phyloP scores from a whole-genome alignment of 176 grass and related monocot species.

The Saccharum spontaneum region DNA sequence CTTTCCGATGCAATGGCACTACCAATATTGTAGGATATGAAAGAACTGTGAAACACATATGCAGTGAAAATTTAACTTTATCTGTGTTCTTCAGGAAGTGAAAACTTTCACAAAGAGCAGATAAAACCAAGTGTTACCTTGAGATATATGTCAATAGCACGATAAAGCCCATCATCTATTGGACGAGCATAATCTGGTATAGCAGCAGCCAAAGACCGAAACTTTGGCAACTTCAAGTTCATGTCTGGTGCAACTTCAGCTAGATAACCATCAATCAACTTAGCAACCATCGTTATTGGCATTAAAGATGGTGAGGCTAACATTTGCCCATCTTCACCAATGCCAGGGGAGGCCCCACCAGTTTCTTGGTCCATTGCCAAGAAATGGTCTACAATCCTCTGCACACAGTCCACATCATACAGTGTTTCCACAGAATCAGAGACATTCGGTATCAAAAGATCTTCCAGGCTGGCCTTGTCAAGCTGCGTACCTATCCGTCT shows the following conservation, averaged over 20 bases:
- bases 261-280: constrained; percentile 78
- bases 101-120: neutral
- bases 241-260: constrained; percentile 88
- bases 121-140: constrained; percentile 50
- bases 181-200: constrained; percentile 77
- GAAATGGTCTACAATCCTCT: constrained; percentile 79
- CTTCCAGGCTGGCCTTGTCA: constrained; percentile 78
- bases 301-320: constrained; percentile 61
- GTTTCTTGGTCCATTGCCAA: constrained; percentile 71
- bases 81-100: neutral
- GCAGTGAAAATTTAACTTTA: neutral
- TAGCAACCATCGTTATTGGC: constrained; percentile 61
- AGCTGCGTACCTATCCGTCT: constrained; percentile 84
- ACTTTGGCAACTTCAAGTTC: constrained; percentile 66
- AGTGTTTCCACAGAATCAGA: constrained; percentile 65
- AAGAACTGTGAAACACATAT: neutral
- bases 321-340: constrained; percentile 57
- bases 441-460: constrained; percentile 81
- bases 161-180: constrained; percentile 79
- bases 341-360: constrained; percentile 55
- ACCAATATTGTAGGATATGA: constrained; percentile 10
- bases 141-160: constrained; percentile 85
- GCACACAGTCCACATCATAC: constrained; percentile 73
- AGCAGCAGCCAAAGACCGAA: constrained; percentile 65
- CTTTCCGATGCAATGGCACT: neutral